Percentiles rank a stretch among this genome's conserved stretches.
These are phyloP conservation scores for Euptelea pleiosperma DNA, from an alignment of 164 flowering plant genomes.

Conservation along the genomic window DNA sequence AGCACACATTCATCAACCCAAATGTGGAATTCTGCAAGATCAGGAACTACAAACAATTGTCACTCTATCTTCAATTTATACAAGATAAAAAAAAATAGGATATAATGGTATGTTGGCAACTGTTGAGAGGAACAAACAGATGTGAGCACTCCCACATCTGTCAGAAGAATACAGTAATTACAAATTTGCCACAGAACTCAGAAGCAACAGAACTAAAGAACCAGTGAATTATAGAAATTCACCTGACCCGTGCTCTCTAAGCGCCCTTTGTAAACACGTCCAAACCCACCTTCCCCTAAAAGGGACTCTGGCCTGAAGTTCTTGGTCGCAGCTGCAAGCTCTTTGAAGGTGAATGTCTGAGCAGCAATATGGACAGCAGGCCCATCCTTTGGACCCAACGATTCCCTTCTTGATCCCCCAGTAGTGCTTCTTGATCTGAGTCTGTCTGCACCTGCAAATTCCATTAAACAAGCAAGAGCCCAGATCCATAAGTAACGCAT, in stretches of 20 bases:
- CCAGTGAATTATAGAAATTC: conserved; percentile 1
- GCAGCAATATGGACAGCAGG: conserved; percentile 29
- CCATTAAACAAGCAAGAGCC: conserved; percentile 16
- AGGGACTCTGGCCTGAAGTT: conserved; percentile 33
- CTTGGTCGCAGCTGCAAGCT: conserved; percentile 41
- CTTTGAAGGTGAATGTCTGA: conserved; percentile 34
- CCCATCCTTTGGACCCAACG: conserved; percentile 20
- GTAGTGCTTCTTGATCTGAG: conserved; percentile 20
- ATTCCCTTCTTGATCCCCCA: conserved; percentile 24
- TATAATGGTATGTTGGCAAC: background rate
- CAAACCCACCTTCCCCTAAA: conserved; percentile 45
- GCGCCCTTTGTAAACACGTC: conserved; percentile 38
- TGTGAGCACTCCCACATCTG: background rate
- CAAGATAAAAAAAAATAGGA: background rate
- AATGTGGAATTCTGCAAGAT: background rate
- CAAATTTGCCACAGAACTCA: background rate
- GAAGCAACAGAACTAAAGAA: background rate
- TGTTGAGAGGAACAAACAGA: background rate
- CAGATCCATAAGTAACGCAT: conserved; percentile 16
- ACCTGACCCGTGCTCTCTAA: conserved; percentile 41
- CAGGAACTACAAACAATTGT: background rate
- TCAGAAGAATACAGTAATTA: background rate
- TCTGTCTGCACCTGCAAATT: conserved; percentile 30
- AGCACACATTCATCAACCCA: background rate
- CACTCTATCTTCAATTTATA: background rate